Conservation (phyloP, 1,139 yeast genomes). For the Debaryomyces udenii region DNA sequence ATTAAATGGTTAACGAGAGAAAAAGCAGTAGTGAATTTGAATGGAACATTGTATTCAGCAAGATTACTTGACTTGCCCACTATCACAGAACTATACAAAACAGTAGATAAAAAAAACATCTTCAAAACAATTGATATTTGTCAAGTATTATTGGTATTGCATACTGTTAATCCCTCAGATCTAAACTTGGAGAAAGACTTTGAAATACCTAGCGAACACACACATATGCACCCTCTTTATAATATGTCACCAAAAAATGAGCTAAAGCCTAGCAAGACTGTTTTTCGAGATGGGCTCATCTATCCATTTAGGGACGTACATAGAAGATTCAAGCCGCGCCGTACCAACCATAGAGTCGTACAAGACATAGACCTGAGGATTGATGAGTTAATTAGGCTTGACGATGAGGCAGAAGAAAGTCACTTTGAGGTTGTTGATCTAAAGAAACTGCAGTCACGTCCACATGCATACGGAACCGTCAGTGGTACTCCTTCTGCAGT, state of each 20-base stretch:
- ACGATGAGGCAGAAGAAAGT: conserved; percentile 82
- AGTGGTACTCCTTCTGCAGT: conserved; percentile 30
- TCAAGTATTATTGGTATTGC: conserved; percentile 81
- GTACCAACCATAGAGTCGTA: conserved; percentile 53
- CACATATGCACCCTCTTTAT: conserved; percentile 50
- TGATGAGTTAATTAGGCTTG: conserved; percentile 72
- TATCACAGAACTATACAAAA: conserved; percentile 81
- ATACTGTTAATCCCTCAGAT: conserved; percentile 53
- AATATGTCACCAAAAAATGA: conserved; percentile 45
- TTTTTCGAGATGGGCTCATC: conserved; percentile 77
- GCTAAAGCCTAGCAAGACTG: conserved; percentile 44
- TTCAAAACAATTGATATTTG: conserved; percentile 85
- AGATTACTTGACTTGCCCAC: conserved; percentile 90
- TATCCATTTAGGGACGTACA: conserved; percentile 64
- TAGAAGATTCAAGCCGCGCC: conserved; percentile 54
- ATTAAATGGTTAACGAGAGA: conserved; percentile 83
- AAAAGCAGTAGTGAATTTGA: conserved; percentile 67
- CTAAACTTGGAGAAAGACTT: conserved; percentile 44
- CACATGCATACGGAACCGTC: conserved; percentile 19
- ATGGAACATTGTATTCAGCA: conserved; percentile 71
- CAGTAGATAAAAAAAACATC: conserved; percentile 86
- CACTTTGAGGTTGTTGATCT: conserved; percentile 77
- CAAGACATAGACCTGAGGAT: conserved; percentile 77
- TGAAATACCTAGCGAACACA: conserved; percentile 42
- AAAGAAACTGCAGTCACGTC: conserved; percentile 19